Evolutionary conservation across 441 rosid genomes (phyloP), one percentile per base, ranked within the genome.

Genomic region (Croton setiger): DNA sequence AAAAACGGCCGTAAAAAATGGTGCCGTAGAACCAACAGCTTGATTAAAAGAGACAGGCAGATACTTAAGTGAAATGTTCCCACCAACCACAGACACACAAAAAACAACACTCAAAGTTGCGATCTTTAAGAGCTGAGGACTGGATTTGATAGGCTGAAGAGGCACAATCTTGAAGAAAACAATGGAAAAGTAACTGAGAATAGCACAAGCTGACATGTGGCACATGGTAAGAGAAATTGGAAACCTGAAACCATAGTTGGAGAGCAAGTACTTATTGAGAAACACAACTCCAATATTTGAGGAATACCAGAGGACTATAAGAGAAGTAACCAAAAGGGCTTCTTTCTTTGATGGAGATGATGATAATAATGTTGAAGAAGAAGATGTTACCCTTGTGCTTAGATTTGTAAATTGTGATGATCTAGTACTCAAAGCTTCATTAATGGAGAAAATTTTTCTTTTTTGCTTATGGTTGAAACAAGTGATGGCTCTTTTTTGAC

Each of bases 191-290:
- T 93, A 93, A 71, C 96, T 89, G 61, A 89, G 80, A 70, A 91
- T 68, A 6, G 98, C 93, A 54, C 97, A 93, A 62, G 98, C 98
- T 39, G 96, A 75, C 96, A 93, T 91, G 76, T 93, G 98, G 72
- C 98, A 91, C 94, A 93, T 89, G 74, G 98, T 90, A 75, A 93
- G 92, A 75, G 90, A 90, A 63, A 93, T 90, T 15, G 98, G 98
- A 79, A 84, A 93, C 60, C 71, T 86, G 89, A 93, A 91, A 23
- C 96, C 96, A 75, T 93, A 93, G 70, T 85, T 91, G 13, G 98
- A 93, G 74, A 93, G 92, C 53, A 93, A 67, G 81, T 63, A 91
- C 78, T 91, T 93, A 91, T 93, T 91, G 15, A 91, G 86, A 65
- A 93, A 87, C 63, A 93, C 84, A 49, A 87, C 97, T 27, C 97